Percentiles rank a stretch among this genome's conserved stretches.
Evolutionary conservation across 2,329 filamentous ascomycete species (phyloP).

Genomic region (Cercospora zeina): DNA sequence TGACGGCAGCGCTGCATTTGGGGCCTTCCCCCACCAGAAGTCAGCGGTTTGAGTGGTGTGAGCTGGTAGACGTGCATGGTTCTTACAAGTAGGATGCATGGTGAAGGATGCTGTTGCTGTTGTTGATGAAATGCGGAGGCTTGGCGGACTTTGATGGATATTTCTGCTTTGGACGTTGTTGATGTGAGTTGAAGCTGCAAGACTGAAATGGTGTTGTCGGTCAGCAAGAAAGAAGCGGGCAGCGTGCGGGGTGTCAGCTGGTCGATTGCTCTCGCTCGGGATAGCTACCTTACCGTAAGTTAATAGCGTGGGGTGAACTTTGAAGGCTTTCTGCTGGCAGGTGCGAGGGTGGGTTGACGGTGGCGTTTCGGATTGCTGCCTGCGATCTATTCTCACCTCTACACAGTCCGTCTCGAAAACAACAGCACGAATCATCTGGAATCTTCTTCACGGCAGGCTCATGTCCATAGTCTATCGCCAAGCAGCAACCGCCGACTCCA

Average conservation of each 20-base stretch:
- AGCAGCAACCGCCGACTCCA: not conserved
- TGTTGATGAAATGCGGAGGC: not conserved
- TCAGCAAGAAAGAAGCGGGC: not conserved
- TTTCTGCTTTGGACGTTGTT: not conserved
- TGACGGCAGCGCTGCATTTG: conserved; percentile 37
- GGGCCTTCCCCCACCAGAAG: conserved; percentile 31
- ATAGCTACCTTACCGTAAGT: too few species aligned
- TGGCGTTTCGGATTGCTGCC: not conserved
- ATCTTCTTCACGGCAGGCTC: not conserved
- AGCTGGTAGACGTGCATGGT: not conserved
- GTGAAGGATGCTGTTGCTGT: not conserved
- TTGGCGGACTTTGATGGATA: conserved; percentile 9
- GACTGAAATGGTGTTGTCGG: not conserved
- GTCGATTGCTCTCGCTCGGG: not conserved
- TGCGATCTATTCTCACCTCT: not conserved
- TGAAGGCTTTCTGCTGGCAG: too few species aligned
- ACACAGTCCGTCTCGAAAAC: not conserved
- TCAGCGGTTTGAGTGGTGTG: not conserved
- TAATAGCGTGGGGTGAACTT: not conserved
- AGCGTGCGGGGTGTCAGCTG: not conserved
- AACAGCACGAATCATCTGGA: not conserved
- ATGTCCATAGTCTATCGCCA: not conserved
- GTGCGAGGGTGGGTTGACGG: not conserved
- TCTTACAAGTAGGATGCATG: conserved; percentile 30
- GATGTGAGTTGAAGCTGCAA: not conserved